These are phyloP conservation scores for Rhizopus arrhizus DNA, from an alignment of 371 early-diverging fungal species.

Conservation along the genomic window DNA sequence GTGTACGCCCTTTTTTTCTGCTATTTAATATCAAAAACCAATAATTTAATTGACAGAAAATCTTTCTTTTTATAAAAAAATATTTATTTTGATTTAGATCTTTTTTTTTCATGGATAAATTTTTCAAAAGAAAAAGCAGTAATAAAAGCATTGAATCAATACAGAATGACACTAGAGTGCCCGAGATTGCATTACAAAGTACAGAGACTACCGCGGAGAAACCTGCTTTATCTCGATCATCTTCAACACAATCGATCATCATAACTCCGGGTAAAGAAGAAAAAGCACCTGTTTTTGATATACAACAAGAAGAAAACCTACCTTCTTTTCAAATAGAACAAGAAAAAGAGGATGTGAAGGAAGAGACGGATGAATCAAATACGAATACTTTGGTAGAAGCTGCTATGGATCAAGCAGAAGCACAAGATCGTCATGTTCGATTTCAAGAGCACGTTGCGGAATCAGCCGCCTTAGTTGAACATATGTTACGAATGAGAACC, in stretches of 20 bases:
- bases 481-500: constrained; percentile 35
- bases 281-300: background rate
- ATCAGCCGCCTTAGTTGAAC: constrained; percentile 48
- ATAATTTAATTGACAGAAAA: no score
- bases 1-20: no score
- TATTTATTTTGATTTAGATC: background rate
- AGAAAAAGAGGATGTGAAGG: background rate
- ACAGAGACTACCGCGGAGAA: background rate
- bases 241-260: constrained; percentile 1
- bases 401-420: constrained; percentile 44
- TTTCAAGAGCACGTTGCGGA: constrained; percentile 52
- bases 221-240: background rate
- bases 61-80: background rate
- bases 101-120: background rate
- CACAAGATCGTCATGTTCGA: constrained; percentile 47
- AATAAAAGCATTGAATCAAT: background rate
- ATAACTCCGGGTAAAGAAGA: background rate
- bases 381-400: constrained; percentile 46
- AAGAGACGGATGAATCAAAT: background rate
- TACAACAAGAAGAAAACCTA: no score
- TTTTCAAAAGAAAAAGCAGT: background rate
- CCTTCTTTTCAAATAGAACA: no score
- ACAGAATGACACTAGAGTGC: background rate
- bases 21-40: no score
- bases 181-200: background rate